Conservation (phyloP, 306 rosid genomes). For the Ormosia semicastrata region DNA sequence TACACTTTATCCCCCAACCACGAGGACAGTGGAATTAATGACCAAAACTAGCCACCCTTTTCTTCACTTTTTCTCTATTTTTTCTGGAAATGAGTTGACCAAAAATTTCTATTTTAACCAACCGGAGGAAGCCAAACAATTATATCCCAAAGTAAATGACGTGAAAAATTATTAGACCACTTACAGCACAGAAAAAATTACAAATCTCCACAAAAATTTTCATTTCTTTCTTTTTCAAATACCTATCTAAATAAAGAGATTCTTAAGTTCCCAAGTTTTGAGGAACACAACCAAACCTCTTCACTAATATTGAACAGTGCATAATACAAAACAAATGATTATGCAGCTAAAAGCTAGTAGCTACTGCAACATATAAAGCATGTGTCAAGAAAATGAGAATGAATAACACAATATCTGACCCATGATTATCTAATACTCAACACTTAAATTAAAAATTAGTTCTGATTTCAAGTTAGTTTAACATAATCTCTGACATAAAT, state of each 20-base stretch:
- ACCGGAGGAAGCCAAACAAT: neutral
- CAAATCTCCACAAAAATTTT: neutral
- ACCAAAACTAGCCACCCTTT: neutral
- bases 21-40: neutral
- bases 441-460: too few relatives aligned
- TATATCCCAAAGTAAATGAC: neutral
- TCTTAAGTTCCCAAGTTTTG: neutral
- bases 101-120: neutral
- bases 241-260: neutral
- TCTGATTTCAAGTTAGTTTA: too few relatives aligned
- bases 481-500: too few relatives aligned
- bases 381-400: neutral
- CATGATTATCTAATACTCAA: too few relatives aligned
- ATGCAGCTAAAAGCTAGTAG: neutral
- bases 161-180: neutral
- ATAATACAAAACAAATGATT: neutral
- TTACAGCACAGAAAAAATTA: neutral
- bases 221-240: neutral
- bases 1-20: neutral
- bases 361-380: neutral
- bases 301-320: neutral
- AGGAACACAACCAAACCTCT: neutral
- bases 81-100: neutral
- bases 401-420: neutral
- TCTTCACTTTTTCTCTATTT: neutral